Conservation (phyloP, 1,284 basidiomycete genomes). For the Pholiota adiposa region DNA sequence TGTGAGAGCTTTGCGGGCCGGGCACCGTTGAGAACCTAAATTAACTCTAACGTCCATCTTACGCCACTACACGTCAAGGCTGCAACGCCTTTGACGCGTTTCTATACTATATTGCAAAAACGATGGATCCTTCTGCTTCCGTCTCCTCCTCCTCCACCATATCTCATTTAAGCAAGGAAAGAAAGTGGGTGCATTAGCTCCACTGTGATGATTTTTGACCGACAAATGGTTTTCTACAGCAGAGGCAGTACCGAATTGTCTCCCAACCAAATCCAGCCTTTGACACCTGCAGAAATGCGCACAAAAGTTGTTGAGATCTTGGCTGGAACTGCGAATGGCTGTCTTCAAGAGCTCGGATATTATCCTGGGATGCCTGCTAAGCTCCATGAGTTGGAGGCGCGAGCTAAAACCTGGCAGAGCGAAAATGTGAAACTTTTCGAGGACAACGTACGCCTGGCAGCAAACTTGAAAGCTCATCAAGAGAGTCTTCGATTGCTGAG, state of each 20-base stretch:
- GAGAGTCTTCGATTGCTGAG: slow-evolving; percentile 21
- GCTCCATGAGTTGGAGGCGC: slow-evolving; percentile 35
- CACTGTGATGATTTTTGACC: neutral
- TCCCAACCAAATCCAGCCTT: neutral
- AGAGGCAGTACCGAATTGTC: slow-evolving; percentile 9
- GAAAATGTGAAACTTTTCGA: slow-evolving; percentile 54
- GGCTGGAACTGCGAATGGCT: slow-evolving; percentile 45
- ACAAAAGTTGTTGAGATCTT: slow-evolving; percentile 45
- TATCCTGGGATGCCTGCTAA: slow-evolving; percentile 41
- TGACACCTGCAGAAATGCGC: slow-evolving; percentile 28
- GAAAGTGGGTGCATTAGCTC: slow-evolving; percentile 17
- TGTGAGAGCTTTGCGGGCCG: neutral
- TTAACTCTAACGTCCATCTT: too few species aligned
- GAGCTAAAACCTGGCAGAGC: slow-evolving; percentile 34
- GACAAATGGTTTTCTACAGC: neutral
- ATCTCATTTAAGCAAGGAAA: slow-evolving; percentile 16
- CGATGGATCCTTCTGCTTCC: slow-evolving; percentile 10
- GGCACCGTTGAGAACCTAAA: too few species aligned
- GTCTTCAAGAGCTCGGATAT: slow-evolving; percentile 53
- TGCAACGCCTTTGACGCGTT: slow-evolving; percentile 9
- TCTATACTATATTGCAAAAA: neutral
- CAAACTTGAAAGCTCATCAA: slow-evolving; percentile 29
- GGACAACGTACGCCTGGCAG: slow-evolving; percentile 50
- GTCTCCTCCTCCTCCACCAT: slow-evolving; percentile 2
- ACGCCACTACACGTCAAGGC: neutral